Evolutionary conservation across 2,329 filamentous ascomycete genomes (phyloP).

Genomic region (Scedosporium minutisporum): DNA sequence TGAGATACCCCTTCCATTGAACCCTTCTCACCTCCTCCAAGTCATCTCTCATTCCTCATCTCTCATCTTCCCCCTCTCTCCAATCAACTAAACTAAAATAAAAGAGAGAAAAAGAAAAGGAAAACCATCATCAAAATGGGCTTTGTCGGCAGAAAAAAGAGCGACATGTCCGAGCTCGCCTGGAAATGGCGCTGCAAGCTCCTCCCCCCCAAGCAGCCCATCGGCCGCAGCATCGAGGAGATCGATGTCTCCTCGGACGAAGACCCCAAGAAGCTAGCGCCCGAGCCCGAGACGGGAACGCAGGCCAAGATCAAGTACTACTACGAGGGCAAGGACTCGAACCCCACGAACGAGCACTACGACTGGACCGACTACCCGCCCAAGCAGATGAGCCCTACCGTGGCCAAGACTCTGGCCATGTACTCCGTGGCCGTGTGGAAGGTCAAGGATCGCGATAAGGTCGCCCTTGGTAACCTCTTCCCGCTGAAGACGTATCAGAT

Average conservation of each 20-base stretch:
- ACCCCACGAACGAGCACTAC: constrained; percentile 11
- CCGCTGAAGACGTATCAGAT: constrained; percentile 30
- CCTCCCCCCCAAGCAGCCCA: constrained; percentile 12
- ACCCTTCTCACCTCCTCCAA: not conserved
- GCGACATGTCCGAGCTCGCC: constrained; percentile 16
- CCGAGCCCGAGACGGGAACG: constrained; percentile 18
- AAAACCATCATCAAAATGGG: not conserved
- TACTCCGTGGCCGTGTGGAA: constrained; percentile 37
- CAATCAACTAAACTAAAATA: too few relatives aligned
- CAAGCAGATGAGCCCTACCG: constrained; percentile 29
- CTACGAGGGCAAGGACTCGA: constrained; percentile 25
- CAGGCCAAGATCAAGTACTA: constrained; percentile 26
- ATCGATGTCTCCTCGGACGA: constrained; percentile 11
- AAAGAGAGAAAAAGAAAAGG: too few relatives aligned
- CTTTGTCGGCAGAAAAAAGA: not conserved
- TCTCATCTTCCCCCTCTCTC: not conserved
- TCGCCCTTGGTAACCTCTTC: constrained; percentile 25
- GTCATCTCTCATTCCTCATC: not conserved
- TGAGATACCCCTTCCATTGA: not conserved
- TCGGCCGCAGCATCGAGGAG: constrained; percentile 10
- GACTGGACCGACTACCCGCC: constrained; percentile 33
- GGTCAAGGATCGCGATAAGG: constrained; percentile 31
- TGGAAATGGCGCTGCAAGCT: constrained; percentile 24
- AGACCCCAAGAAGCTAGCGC: constrained; percentile 9
- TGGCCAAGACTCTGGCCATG: constrained; percentile 24